phyloP scores from a whole-genome alignment of 192 early-diverging fungal genomes.

The Backusella macrospora region DNA sequence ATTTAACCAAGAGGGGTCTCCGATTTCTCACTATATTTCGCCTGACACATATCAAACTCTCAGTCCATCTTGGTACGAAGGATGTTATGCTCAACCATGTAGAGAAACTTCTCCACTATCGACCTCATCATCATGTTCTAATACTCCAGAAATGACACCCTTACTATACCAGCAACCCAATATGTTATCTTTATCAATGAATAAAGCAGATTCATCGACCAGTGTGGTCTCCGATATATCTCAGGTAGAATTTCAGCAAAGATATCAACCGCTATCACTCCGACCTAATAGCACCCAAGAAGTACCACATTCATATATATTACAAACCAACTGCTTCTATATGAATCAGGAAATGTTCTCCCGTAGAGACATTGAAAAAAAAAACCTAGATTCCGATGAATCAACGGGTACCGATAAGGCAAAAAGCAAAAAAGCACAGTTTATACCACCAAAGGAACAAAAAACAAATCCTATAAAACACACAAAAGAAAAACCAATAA shows the following conservation, averaged over 20 bases:
- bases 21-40: not conserved
- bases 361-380: not conserved
- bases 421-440: not conserved
- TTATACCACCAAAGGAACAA: not conserved
- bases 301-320: not conserved
- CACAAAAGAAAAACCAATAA: not conserved
- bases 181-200: not conserved
- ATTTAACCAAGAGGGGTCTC: not conserved
- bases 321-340: constrained; percentile 6
- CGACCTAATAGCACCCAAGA: not conserved
- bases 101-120: not conserved
- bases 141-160: not conserved
- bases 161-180: constrained; percentile 2
- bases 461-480: not conserved
- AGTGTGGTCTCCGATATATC: not conserved
- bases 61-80: not conserved
- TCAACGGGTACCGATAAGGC: not conserved
- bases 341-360: constrained; percentile 1
- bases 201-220: not conserved
- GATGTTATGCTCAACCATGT: not conserved
- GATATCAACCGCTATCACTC: not conserved
- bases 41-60: not conserved
- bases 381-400: not conserved
- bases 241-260: not conserved
- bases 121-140: not conserved